Evolutionary conservation across 169 alveolate species (phyloP), one percentile per base, ranked within the genome.

Genomic region (Eimeria acervulina): DNA sequence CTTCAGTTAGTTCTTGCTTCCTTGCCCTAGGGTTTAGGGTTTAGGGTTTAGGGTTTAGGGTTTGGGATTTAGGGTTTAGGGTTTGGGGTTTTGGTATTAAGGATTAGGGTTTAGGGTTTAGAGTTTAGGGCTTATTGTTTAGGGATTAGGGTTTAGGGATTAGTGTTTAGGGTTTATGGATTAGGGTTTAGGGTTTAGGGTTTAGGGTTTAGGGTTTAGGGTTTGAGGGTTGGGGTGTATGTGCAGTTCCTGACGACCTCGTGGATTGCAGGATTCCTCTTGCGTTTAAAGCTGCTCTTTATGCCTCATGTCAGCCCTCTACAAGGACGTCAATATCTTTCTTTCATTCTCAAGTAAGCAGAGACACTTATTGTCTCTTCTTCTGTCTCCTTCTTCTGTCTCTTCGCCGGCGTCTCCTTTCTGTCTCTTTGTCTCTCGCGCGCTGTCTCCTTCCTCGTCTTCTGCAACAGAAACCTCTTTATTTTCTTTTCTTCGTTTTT

Each of bases 251-350:
- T 28, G 89, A 80, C 6, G 89, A 80, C 63, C 89, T 80, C 19
- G 23, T 36, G 1, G 90, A 74, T 80, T 83, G 63, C 47, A 76
- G 95, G 13, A 47, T 91, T 28, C 95, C 95, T 76, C 66, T 91
- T 17, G 90, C 90, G 4, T 91, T 91, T 38, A 91, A 91, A 70
- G 47, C 68, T 13, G 76, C 95, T 12, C 81, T 91, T n/a, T 91
- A 33, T 72, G 21, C 81, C 63, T 91, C 95, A 10, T 91, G 95
- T 72, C 80, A 83, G 59, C 61, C 78, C 7, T 44, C 95, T 26
- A 44, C 95, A 7, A 59, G 95, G 15, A 61, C 55, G 28, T 42
- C 90, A 19, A 91, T 91, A 15, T 70, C 95, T 21, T 91, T 44
- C 47, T 91, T 91, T 61, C 95, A 91, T 28, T 44, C 78, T 2